Base-by-base conservation (phyloP, 352 stramenopile genomes). In the Globisporangium perplexum region DNA sequence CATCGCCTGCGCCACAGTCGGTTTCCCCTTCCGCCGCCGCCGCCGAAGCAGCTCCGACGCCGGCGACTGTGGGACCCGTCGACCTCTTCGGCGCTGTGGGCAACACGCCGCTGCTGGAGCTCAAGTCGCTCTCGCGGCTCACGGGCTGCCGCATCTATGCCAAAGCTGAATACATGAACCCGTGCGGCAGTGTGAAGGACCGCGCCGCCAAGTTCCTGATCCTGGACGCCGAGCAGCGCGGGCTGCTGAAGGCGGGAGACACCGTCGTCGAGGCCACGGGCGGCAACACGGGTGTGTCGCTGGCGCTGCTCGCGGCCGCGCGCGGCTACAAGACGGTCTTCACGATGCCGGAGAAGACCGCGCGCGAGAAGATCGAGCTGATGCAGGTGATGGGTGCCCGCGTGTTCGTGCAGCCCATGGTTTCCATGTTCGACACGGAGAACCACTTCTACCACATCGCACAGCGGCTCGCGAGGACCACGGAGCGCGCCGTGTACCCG, bases 151-250 rank as follows among this genome's bases (percentile, higher is more conserved):
- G 73, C 56, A 82, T 93, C 55, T 79, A 87, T 30, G 83, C 68
- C 54, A 93, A 93, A 60, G 80, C 80, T 20, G 83, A 93, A 69
- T 91, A 77, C 53, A 68, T 86, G 61, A 98, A 98, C 62, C 95
- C 95, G 20, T 90, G 90, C 57, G 94, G 93, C 12, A 95, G 76
- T 24, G 88, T 98, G 59, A 98, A 98, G 71, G 94, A 98, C 70
- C 91, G 94, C 30, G 93, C 96, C 12, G 90, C 89, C 42, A 87
- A 96, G 45, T 88, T 72, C n/a, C 83, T 98, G 71, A 97, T 98
- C 62, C 63, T 81, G n/a, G 75, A 97, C 53, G 93, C 91, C 4
- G 93, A 98, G 72, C 63, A 81, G 41, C 72, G 72, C 7, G 94
- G 93, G 1, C 51, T 92, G 47, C 83, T 98, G 42, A 70, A 76